Evolutionary conservation across 2,329 filamentous ascomycete genomes (phyloP), one percentile per base, ranked within the genome.

Genomic region (Penicillium sumatraense): DNA sequence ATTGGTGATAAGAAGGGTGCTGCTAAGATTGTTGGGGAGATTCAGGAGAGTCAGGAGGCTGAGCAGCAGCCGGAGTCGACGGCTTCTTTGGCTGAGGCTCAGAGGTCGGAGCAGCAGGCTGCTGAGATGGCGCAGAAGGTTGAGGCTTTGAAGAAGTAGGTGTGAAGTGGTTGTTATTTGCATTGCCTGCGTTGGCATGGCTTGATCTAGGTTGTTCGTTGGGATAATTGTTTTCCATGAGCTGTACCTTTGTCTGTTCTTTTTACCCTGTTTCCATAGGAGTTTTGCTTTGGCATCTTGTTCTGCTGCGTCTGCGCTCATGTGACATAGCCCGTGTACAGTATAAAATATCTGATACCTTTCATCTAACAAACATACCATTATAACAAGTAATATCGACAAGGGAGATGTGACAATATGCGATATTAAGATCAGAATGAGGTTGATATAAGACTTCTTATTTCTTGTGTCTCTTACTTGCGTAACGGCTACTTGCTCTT

Each of bases 1-100:
- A 70, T 78, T 11, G 83, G 73, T 56, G 64, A 68, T 42, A 65
- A 67, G 47, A 69, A 70, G 68, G 68, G 68, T 49, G 65, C 65
- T 61, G 58, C 44, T 27, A 52, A 36, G 21, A 24, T n/a, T 38
- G 27, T 45, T 2, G 20, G 24, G 21, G 5, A 14, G 20, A n/a
- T 24, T 10, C 10, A 23, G 20, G 38, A 42, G 16, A 36, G 33
- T 41, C 26, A 35, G 26, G 36, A 52, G 24, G 40, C 23, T 24
- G 40, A 47, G 47, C 10, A 29, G 24, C 24, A 31, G 33, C n/a
- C 5, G 3, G 41, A 50, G 48, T 46, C 38, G 41, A 63, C 68
- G 57, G 65, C 60, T 51, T 64, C 59, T 48, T 60, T 66, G 56
- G 56, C 61, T 36, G 61, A 63, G 49, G 57, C 53, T 20, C 2